phyloP scores from a whole-genome alignment of 768 basidiomycete genomes.

The Russula dissimulans region DNA sequence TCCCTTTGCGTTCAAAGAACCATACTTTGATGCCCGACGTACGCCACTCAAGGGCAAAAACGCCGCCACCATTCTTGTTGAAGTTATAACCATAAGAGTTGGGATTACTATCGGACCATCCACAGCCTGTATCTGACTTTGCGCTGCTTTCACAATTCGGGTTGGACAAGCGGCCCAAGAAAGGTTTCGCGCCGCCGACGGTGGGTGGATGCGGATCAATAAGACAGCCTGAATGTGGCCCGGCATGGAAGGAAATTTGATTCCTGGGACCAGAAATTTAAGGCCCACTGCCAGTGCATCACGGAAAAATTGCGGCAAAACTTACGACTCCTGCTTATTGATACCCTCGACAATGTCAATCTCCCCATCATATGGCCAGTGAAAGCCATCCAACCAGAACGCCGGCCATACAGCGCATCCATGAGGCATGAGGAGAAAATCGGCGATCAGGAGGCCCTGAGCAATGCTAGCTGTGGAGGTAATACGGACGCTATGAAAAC shows the following conservation, averaged over 20 bases:
- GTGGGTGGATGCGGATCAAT: no score
- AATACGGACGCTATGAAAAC: background rate
- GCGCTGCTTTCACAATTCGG: background rate
- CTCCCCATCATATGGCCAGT: background rate
- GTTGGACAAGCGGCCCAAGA: background rate
- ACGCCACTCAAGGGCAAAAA: background rate
- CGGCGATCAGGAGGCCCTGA: background rate
- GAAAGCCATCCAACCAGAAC: background rate
- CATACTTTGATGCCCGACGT: conserved; percentile 3
- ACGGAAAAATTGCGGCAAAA: background rate
- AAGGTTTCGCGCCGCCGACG: no score
- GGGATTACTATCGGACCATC: background rate
- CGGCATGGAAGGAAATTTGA: conserved; percentile 5
- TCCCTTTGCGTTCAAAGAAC: background rate
- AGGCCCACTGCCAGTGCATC: background rate
- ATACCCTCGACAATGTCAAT: conserved; percentile 28
- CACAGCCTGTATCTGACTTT: background rate
- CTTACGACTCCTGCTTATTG: background rate
- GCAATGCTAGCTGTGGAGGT: background rate
- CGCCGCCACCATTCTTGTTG: background rate
- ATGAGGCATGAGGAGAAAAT: background rate
- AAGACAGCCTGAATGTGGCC: no score
- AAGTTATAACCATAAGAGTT: background rate
- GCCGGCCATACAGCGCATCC: background rate
- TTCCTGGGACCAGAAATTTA: background rate